Base-by-base conservation (phyloP, 2,329 filamentous ascomycete genomes). In the Colletotrichum costaricense region DNA sequence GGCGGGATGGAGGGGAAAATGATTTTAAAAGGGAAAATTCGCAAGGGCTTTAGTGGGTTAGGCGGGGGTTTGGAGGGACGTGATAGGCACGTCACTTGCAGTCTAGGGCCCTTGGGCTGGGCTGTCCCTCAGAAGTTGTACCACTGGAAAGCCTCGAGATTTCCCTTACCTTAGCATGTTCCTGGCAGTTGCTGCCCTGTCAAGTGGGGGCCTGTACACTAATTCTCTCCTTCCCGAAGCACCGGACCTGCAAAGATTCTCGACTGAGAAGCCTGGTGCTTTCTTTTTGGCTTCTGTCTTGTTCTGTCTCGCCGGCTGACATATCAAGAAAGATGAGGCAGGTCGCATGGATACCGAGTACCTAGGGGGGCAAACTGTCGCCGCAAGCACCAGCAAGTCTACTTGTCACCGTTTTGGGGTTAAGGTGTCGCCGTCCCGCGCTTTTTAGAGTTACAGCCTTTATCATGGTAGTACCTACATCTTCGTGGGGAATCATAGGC, bases 21-120 rank as follows among this genome's bases (percentile, higher is more conserved):
- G 63, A 66, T 46, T 75, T 75, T 76, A 73, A 74, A 69, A 63
- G 72, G 68, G 72, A 74, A 74, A 73, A 74, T 71, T 72, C 65
- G 67, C 68, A 60, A 75, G 72, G 73, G 65, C 73, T 75, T 75
- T 76, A 75, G 74, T 75, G 74, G 74, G 69, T 69, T 75, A 70
- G 69, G 74, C 73, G 73, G 74, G 74, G 74, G 57, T 72, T 74
- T 72, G 71, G 46, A 71, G 46, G 67, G 71, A 59, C 33, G 55
- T 73, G 67, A 71, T 73, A 73, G 70, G 70, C 71, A 73, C 71
- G 62, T 66, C 71, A 66, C 67, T 35, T 63, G 60, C 52, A 63
- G 69, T 58, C 26, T 30, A 63, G 69, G 69, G 66, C 69, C 69
- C 66, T 63, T 64, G 69, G 64, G 46, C 42, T 60, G 60, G 55